Base-by-base conservation (phyloP, 2,329 filamentous ascomycete genomes). In the Chaetomiaceae sp. region DNA sequence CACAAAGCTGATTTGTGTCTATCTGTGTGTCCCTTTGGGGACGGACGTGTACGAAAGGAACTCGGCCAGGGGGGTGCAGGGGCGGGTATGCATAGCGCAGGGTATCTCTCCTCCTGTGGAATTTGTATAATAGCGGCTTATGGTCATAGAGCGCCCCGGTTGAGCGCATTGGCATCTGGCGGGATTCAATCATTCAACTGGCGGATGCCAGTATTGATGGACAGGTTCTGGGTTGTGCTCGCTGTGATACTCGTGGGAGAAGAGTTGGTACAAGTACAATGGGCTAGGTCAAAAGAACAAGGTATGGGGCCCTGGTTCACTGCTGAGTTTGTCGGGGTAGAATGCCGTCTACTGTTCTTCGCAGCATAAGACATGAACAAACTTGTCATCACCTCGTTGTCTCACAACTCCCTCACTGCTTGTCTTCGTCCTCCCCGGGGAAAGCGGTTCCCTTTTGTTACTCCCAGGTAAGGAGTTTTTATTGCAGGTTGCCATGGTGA, bases 101-200 rank as follows among this genome's bases (percentile, higher is more conserved):
- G 72, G 75, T 70, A 70, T 62, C 76, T 79, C 77, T 77, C 73
- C 75, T 77, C 76, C 69, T 67, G 65, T 71, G 72, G 69, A 71
- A 68, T 66, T 69, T 63, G 59, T 63, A 79, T 71, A 76, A 70
- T 78, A 78, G 68, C 70, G 57, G 55, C 51, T 58, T 59, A 61
- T 49, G 58, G 61, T 60, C 54, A 65, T 66, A 65, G 63, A 66
- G 51, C 47, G 56, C 57, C 55, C 47, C 58, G 57, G 52, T 55
- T 58, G 56, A 54, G 58, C 51, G 58, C 51, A 55, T 51, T 34
- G 55, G 56, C 52, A 54, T 59, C 49, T 43, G 51, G 38, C 29
- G 50, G 54, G 50, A 40, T 51, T 57, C 43, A 14, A 44, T 55
- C 55, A 56, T 37, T 50, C 6, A 29, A 29, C 44, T 46, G 46